Conservation (phyloP, 2,329 filamentous ascomycete species). For the Capronia coronata region DNA sequence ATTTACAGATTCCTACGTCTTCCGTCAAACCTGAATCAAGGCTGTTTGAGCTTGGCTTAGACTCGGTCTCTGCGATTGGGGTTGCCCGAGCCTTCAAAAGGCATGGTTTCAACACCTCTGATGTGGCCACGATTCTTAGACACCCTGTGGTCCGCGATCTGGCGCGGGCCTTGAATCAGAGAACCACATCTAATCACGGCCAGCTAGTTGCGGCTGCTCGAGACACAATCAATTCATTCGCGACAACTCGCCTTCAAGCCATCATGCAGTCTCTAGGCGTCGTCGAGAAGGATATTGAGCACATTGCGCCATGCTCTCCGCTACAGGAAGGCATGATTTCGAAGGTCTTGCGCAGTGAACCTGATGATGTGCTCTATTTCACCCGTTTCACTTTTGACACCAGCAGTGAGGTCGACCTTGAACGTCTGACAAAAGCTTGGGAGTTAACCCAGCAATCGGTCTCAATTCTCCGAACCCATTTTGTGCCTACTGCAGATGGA, state of each 20-base stretch:
- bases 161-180: slow-evolving; percentile 16
- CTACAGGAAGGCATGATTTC: slow-evolving; percentile 83
- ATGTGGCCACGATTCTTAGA: slow-evolving; percentile 61
- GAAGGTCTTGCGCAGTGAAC: slow-evolving; percentile 53
- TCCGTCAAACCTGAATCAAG: slow-evolving; percentile 54
- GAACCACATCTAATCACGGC: background rate
- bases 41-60: slow-evolving; percentile 79
- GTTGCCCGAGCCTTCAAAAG: slow-evolving; percentile 60
- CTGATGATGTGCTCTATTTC: slow-evolving; percentile 61
- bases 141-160: slow-evolving; percentile 50
- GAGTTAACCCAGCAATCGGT: slow-evolving; percentile 44
- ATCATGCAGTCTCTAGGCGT: slow-evolving; percentile 51
- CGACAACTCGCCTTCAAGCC: slow-evolving; percentile 52
- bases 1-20: slow-evolving; percentile 43
- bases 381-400: slow-evolving; percentile 64
- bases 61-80: slow-evolving; percentile 75
- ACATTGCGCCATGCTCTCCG: slow-evolving; percentile 74
- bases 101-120: slow-evolving; percentile 54
- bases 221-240: slow-evolving; percentile 58
- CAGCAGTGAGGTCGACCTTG: slow-evolving; percentile 38
- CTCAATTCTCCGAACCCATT: slow-evolving; percentile 65
- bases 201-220: slow-evolving; percentile 42
- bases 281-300: slow-evolving; percentile 54
- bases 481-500: slow-evolving; percentile 66
- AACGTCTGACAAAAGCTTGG: slow-evolving; percentile 54